These are phyloP conservation scores for Cladosporium cucumerinum DNA, from an alignment of 2,329 filamentous ascomycete genomes.

Conservation along the genomic window DNA sequence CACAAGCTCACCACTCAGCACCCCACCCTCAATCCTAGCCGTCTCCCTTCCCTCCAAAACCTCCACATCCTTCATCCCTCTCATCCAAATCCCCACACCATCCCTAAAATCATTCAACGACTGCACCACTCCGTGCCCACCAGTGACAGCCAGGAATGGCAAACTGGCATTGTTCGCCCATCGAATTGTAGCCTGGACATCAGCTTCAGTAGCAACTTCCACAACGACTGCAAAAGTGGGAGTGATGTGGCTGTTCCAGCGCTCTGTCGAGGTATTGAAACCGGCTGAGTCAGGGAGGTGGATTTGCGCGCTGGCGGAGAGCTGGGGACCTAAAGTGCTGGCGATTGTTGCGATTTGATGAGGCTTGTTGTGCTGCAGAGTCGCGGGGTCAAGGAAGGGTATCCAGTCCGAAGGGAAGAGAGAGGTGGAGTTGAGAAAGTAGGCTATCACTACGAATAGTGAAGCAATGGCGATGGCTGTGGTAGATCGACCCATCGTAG, in stretches of 20 bases:
- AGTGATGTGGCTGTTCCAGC: not conserved
- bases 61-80: conserved; percentile 8
- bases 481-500: not conserved
- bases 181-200: conserved; percentile 11
- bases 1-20: conserved; percentile 16
- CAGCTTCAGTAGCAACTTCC: conserved; percentile 13
- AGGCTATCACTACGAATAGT: not conserved
- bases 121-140: conserved; percentile 17
- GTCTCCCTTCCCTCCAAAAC: conserved; percentile 14
- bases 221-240: conserved; percentile 16
- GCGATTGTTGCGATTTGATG: not conserved
- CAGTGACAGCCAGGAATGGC: conserved; percentile 20
- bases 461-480: not conserved
- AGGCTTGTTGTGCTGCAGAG: not conserved
- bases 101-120: conserved; percentile 13
- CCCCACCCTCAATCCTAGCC: conserved; percentile 19
- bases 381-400: not conserved
- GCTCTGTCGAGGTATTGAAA: not conserved
- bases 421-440: not conserved
- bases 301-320: not conserved
- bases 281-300: not conserved
- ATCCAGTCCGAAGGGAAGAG: not conserved
- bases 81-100: conserved; percentile 21
- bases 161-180: not conserved
- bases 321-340: not conserved